Conservation (phyloP, 495 filamentous ascomycete species). For the Chaetomium cochliodes region DNA sequence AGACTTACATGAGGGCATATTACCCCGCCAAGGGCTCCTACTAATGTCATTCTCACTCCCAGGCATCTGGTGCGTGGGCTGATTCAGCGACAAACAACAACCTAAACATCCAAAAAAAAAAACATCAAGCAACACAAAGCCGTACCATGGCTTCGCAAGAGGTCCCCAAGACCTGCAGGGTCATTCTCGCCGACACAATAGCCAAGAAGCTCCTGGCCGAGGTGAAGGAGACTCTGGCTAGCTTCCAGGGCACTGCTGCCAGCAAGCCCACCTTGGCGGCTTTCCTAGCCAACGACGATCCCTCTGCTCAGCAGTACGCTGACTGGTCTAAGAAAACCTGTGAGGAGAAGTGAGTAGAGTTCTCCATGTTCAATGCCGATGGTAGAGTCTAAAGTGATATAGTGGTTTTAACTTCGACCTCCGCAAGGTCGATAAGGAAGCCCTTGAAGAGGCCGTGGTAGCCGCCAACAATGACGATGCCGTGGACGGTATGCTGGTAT, state of each 20-base stretch:
- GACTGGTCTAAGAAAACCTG: constrained; percentile 97
- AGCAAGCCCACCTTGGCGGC: constrained; percentile 76
- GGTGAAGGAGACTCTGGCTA: constrained; percentile 67
- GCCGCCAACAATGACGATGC: constrained; percentile 72
- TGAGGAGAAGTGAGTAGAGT: constrained; percentile 73
- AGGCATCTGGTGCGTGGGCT: not conserved
- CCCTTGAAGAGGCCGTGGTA: constrained; percentile 81
- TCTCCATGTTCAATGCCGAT: not conserved
- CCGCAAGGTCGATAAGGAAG: constrained; percentile 76
- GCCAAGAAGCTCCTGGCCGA: constrained; percentile 76
- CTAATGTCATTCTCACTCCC: constrained; percentile 3
- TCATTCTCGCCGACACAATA: constrained; percentile 79
- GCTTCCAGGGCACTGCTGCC: constrained; percentile 50
- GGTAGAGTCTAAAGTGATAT: constrained; percentile 7
- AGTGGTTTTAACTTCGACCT: constrained; percentile 90
- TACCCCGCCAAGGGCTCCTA: not conserved
- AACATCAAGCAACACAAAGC: too few species aligned
- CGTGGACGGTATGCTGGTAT: constrained; percentile 94
- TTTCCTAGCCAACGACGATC: constrained; percentile 88
- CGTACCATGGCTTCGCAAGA: constrained; percentile 44
- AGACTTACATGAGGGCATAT: too few species aligned
- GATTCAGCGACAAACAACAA: not conserved
- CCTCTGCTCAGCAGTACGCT: constrained; percentile 87
- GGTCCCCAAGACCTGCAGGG: constrained; percentile 74
- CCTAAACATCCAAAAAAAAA: too few species aligned